phyloP scores from a whole-genome alignment of 2,329 filamentous ascomycete genomes.

The Colletotrichum cereale region DNA sequence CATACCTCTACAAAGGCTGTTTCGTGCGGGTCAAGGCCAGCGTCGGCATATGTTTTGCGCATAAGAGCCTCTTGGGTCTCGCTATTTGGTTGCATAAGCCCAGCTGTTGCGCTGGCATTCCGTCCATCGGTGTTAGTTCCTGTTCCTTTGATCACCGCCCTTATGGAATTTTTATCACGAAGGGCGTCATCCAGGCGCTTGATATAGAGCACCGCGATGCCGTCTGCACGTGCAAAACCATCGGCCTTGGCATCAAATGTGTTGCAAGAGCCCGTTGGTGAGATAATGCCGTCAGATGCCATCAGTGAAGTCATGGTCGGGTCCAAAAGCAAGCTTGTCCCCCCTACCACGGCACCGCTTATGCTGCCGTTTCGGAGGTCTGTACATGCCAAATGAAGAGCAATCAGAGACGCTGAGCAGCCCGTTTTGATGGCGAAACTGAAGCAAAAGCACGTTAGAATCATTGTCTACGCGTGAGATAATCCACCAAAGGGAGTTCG shows the following conservation, averaged over 20 bases:
- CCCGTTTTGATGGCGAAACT: constrained; percentile 47
- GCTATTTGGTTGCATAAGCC: constrained; percentile 55
- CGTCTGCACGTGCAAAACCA: constrained; percentile 60
- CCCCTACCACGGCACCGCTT: constrained; percentile 43
- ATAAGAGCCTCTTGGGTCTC: constrained; percentile 49
- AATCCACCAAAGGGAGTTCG: too few relatives aligned
- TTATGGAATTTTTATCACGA: constrained; percentile 53
- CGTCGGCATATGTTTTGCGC: neutral
- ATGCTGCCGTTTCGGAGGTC: constrained; percentile 40
- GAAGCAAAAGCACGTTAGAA: constrained; percentile 24
- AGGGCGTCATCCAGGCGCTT: constrained; percentile 57
- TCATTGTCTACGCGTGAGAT: too few relatives aligned
- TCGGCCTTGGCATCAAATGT: constrained; percentile 52
- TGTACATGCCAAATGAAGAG: constrained; percentile 43
- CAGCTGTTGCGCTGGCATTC: constrained; percentile 34
- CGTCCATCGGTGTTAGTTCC: constrained; percentile 51
- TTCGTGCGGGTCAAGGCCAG: constrained; percentile 1
- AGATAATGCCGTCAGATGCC: constrained; percentile 38
- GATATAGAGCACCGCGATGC: constrained; percentile 53
- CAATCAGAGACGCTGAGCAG: constrained; percentile 45
- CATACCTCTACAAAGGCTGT: constrained; percentile 13
- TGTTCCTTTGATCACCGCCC: constrained; percentile 48
- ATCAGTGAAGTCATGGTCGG: constrained; percentile 42
- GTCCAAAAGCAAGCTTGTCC: constrained; percentile 45
- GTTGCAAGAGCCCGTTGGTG: constrained; percentile 37